Conservation (phyloP, 2,329 filamentous ascomycete genomes). For the Exophiala oligosperma region DNA sequence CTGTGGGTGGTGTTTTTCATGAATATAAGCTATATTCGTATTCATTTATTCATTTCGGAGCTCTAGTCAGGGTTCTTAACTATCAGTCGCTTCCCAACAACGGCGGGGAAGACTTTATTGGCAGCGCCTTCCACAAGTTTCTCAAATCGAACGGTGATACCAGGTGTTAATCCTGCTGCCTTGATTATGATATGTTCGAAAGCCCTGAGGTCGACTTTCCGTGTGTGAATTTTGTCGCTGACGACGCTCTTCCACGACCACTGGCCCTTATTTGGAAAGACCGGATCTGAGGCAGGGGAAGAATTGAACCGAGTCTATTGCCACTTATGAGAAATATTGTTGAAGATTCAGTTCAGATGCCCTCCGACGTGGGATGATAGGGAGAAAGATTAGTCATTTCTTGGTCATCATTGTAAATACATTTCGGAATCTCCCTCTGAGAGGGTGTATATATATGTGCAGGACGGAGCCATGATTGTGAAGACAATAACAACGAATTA, state of each 20-base stretch:
- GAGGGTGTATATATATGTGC: too few relatives aligned
- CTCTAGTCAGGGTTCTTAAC: slow-evolving; percentile 25
- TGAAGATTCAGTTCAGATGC: too few relatives aligned
- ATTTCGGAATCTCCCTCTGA: too few relatives aligned
- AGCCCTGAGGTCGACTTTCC: slow-evolving; percentile 7
- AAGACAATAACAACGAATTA: too few relatives aligned
- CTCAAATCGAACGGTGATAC: not conserved
- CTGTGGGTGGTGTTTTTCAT: too few relatives aligned
- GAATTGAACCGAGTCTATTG: not conserved
- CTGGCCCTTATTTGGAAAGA: not conserved
- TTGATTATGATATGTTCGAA: slow-evolving; percentile 5
- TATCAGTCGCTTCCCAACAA: slow-evolving; percentile 22
- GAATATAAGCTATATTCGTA: too few relatives aligned
- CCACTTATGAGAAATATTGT: too few relatives aligned
- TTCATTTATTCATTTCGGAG: too few relatives aligned
- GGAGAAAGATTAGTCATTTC: too few relatives aligned
- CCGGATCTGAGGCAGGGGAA: not conserved
- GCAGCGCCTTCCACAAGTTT: slow-evolving; percentile 35
- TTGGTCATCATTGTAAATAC: too few relatives aligned
- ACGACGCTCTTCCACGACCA: slow-evolving; percentile 8
- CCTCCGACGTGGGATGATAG: too few relatives aligned
- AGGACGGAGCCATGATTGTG: too few relatives aligned
- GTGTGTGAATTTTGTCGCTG: slow-evolving; percentile 2
- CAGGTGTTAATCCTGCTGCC: not conserved
- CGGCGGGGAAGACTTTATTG: slow-evolving; percentile 32